Evolutionary conservation across 176 grass and related monocot species (phyloP).

Genomic region (Oryza australiensis): DNA sequence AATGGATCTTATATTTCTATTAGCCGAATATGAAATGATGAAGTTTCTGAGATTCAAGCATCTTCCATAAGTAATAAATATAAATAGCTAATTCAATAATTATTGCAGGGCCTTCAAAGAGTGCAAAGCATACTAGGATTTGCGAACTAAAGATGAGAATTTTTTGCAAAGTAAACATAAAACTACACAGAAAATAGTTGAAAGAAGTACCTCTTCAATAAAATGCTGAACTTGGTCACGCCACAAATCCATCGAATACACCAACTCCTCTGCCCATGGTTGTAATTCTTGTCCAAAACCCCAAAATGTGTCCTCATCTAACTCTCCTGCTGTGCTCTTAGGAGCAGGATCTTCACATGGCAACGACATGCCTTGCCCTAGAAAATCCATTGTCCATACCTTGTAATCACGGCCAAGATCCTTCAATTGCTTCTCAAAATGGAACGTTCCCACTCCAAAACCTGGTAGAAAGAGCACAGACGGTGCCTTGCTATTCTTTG

Average conservation of each 20-base stretch:
- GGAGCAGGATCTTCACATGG: slow-evolving; percentile 85
- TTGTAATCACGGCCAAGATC: slow-evolving; percentile 80
- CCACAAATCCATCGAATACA: slow-evolving; percentile 89
- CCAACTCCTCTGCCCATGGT: slow-evolving; percentile 81
- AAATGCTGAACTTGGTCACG: slow-evolving; percentile 82
- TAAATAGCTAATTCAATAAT: not conserved
- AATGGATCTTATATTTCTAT: not conserved
- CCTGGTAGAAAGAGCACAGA: slow-evolving; percentile 91
- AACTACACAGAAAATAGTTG: not conserved
- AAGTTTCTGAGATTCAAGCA: slow-evolving; percentile 4
- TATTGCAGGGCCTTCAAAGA: not conserved
- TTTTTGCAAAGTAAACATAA: slow-evolving; percentile 8
- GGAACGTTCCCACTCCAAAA: slow-evolving; percentile 85
- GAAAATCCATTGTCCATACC: slow-evolving; percentile 97
- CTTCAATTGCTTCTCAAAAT: slow-evolving; percentile 91
- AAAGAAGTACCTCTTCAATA: slow-evolving; percentile 71
- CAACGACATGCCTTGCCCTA: slow-evolving; percentile 89
- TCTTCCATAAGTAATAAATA: not conserved
- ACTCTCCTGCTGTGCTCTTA: slow-evolving; percentile 10
- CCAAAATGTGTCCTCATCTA: slow-evolving; percentile 39
- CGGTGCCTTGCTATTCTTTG: slow-evolving; percentile 64
- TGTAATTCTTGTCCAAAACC: slow-evolving; percentile 88
- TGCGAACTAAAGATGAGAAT: not conserved
- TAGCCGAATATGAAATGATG: not conserved
- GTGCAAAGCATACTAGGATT: not conserved